phyloP scores from a whole-genome alignment of 805 yeast genomes.

The Lipomyces oligophaga region DNA sequence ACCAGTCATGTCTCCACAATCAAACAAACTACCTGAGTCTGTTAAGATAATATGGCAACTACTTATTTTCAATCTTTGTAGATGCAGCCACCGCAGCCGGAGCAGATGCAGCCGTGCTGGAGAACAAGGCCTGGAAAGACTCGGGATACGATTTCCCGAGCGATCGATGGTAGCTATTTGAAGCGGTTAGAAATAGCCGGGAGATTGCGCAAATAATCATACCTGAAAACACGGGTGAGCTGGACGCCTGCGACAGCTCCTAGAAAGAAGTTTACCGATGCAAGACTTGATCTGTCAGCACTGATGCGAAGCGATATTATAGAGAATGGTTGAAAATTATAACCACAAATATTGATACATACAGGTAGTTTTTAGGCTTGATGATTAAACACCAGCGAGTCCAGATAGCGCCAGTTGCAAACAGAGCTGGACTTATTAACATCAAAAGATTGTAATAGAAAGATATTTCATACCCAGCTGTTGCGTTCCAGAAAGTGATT shows the following conservation, averaged over 20 bases:
- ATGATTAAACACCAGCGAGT: slow-evolving; percentile 97
- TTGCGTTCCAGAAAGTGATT: slow-evolving; percentile 84
- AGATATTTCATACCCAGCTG: slow-evolving; percentile 43
- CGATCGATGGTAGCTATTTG: slow-evolving; percentile 17
- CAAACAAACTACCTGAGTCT: neutral
- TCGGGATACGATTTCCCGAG: slow-evolving; percentile 26
- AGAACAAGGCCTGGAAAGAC: slow-evolving; percentile 23
- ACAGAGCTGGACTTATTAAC: slow-evolving; percentile 49
- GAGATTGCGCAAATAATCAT: neutral
- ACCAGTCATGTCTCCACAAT: too few species aligned
- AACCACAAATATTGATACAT: neutral
- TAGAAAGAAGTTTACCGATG: slow-evolving; percentile 89
- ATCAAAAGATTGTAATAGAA: slow-evolving; percentile 5
- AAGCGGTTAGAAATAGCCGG: neutral
- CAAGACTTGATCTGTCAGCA: too few species aligned
- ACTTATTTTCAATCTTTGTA: too few species aligned
- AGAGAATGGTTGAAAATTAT: neutral
- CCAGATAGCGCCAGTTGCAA: slow-evolving; percentile 94
- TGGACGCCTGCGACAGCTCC: slow-evolving; percentile 88
- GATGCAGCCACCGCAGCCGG: slow-evolving; percentile 5
- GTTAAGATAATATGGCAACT: neutral
- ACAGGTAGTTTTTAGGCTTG: slow-evolving; percentile 73
- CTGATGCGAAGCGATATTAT: neutral
- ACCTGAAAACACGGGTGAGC: slow-evolving; percentile 55
- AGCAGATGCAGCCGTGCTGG: slow-evolving; percentile 3